Base-by-base conservation (phyloP, 306 rosid genomes). In the Ziziphus jujuba region DNA sequence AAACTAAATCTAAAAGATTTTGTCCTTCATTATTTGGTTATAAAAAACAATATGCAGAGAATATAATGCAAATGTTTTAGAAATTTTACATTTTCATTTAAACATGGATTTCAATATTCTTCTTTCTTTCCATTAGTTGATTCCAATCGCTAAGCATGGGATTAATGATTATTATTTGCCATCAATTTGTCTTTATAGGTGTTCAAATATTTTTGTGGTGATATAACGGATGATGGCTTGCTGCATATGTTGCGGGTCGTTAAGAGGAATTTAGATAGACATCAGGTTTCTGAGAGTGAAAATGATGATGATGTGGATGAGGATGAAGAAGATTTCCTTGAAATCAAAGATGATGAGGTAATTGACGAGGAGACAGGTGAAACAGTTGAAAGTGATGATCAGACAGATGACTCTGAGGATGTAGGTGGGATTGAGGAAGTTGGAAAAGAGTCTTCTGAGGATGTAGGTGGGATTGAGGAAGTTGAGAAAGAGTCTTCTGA, bases 311-410 rank as follows among this genome's bases (percentile, higher is more conserved):
- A 83, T 0, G 79, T 72, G 5, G 89, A 83, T 0, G 72, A 77
- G n/a, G 90, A 84, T 0, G 79, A 81, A 0, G 87, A 85, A 21
- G 95, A 90, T 72, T 85, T 95, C 50, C 74, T 95, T 74, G 69
- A 84, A 65, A 86, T 90, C 60, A 95, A 84, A 70, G 89, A 78
- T 59, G 99, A 93, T 50, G 96, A 85, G 63, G 93, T 75, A 67
- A 86, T 86, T 67, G 88, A 88, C 79, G 78, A 75, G 76, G 96
- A 87, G 75, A 79, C 77, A 2, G 97, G 81, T 55, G 87, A 89
- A 66, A 84, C 89, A 6, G 97, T 80, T 65, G 97, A 88, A 71
- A 80, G 85, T 82, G 99, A 88, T 77, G 99, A 76, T 51, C 95
- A 77, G 75, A 82, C 90, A 59, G 97, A 90, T 64, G 97, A 87